A percentile compares a stretch with the other conserved stretches of the same genome.
Conservation (phyloP, 805 yeast species). For the Cyberlindnera bimundalis region DNA sequence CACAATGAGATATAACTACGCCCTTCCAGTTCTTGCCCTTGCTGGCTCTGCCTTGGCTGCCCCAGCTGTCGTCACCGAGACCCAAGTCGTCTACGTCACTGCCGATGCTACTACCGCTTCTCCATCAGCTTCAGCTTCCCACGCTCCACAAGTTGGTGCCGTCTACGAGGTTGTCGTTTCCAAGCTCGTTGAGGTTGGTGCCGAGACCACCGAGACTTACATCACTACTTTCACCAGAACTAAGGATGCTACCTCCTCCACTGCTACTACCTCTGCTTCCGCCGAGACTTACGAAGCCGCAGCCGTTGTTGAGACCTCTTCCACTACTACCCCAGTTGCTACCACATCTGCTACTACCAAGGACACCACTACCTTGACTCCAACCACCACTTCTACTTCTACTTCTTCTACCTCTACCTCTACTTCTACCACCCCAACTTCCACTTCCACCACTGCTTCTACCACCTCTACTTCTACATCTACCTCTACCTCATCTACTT, state of each 20-base stretch:
- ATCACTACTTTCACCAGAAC: constrained; percentile 25
- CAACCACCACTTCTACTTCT: constrained; percentile 18
- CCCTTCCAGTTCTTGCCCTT: constrained; percentile 24
- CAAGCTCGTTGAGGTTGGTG: constrained; percentile 21
- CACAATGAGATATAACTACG: constrained; percentile 25
- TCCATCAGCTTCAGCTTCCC: constrained; percentile 16
- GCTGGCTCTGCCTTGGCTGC: constrained; percentile 27
- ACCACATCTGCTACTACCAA: constrained; percentile 13
- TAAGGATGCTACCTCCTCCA: constrained; percentile 18
- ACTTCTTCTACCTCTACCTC: constrained; percentile 5
- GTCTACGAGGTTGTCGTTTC: constrained; percentile 26
- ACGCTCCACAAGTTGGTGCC: constrained; percentile 23
- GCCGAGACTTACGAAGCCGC: constrained; percentile 9
- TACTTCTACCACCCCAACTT: constrained; percentile 16
- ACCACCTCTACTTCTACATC: constrained; percentile 21
- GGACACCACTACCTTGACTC: constrained; percentile 10
- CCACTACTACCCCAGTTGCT: constrained; percentile 10
- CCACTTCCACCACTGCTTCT: constrained; percentile 19
- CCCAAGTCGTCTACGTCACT: constrained; percentile 27
- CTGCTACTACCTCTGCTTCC: constrained; percentile 8
- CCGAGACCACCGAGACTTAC: constrained; percentile 22
- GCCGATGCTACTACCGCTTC: constrained; percentile 20
- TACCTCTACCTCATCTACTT: constrained; percentile 21
- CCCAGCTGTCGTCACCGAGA: constrained; percentile 27
- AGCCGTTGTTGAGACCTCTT: constrained; percentile 5